Base-by-base conservation (phyloP, 2,329 filamentous ascomycete genomes). In the Clonostachys rhizophaga region DNA sequence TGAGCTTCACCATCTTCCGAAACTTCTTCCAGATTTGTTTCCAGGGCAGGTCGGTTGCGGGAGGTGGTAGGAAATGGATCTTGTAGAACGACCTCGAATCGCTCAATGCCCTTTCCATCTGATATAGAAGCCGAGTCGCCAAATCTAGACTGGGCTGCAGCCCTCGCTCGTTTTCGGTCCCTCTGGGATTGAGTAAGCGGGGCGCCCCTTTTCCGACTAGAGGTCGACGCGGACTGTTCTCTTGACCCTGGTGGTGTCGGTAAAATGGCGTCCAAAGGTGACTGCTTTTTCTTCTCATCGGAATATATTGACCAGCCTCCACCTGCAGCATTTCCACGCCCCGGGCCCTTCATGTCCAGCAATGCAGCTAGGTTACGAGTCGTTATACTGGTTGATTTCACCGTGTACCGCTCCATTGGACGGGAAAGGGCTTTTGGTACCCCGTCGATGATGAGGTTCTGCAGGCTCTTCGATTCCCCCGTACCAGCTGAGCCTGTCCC, bases 231-330 rank as follows among this genome's bases (percentile, higher is more conserved):
- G 14, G 33, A 20, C 13, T 18, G 8, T 5, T 11, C 18, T 30
- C 24, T 30, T 30, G 24, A 30, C 24, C 24, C 24, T n/a, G 18
- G 74, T 11, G 68, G 73, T 20, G 63, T 70, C 1, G 76, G 77
- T 24, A 79, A 57, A 6, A 73, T 58, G 1, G 69, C 66, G 52
- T 83, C 77, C 13, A 86, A 58, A 5, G 83, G 83, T 17, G 75
- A 79, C 45, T 76, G 72, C 20, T 68, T 72, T 43, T 58, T 66
- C 51, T 64, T 69, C 65, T 83, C 83, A 49, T 87, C 81, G 6
- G 86, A 79, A 60, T 95, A 95, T 18, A 91, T 77, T 55, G 83
- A 81, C 83, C 90, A 95, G 6, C 87, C 89, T 2, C 89, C 91
- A 18, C 81, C 83, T 3, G 88, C 87, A 1, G 78, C 75, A 59